Evolutionary conservation across 2,329 filamentous ascomycete species (phyloP).

Genomic region (Neopestalotiopsis sp.): DNA sequence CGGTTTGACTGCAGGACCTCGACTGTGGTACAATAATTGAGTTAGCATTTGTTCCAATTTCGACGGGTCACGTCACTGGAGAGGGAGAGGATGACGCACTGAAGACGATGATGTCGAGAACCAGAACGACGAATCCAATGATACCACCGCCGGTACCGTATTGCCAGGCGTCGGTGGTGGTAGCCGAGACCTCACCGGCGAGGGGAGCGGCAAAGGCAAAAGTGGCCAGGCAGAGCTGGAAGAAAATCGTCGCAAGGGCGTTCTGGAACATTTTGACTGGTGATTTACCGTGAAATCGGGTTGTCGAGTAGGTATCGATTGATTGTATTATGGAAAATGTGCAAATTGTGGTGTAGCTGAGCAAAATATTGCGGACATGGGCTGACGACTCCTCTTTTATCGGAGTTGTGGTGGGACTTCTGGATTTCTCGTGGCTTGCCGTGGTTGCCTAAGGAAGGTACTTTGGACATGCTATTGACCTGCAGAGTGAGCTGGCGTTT

Average conservation of each 20-base stretch:
- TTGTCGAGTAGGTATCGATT: neutral
- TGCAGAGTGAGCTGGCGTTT: neutral
- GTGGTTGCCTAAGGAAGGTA: neutral
- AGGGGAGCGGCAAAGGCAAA: conserved; percentile 56
- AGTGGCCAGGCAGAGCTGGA: conserved; percentile 58
- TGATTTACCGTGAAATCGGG: neutral
- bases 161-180: conserved; percentile 53
- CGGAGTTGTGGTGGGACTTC: conserved; percentile 1
- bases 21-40: conserved; percentile 46
- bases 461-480: neutral
- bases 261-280: conserved; percentile 35
- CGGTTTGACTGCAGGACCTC: conserved; percentile 70
- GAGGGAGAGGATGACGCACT: conserved; percentile 50
- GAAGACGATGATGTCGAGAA: conserved; percentile 68
- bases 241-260: conserved; percentile 47
- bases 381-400: conserved; percentile 44
- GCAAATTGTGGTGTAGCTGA: neutral
- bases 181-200: conserved; percentile 41
- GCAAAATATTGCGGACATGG: conserved; percentile 39
- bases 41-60: neutral
- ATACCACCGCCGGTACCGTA: conserved; percentile 68
- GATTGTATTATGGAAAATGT: conserved; percentile 26
- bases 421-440: neutral
- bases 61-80: neutral
- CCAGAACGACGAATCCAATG: conserved; percentile 64